phyloP scores from a whole-genome alignment of 495 filamentous ascomycete genomes.

The Lophiotrema nucula region DNA sequence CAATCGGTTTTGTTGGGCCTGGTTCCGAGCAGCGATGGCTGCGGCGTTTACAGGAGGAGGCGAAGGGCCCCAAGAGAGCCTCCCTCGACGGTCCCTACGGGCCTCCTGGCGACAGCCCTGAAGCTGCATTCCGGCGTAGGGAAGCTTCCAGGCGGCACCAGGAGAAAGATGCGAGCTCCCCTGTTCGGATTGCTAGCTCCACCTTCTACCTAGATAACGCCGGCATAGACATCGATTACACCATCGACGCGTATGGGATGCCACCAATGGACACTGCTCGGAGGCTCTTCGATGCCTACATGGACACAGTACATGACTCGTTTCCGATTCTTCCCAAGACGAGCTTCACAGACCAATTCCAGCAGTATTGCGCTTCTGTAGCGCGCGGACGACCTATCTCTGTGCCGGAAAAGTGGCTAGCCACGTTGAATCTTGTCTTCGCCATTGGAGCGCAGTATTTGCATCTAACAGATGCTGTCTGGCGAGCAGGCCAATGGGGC shows the following conservation, averaged over 20 bases:
- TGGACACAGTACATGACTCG: constrained; percentile 36
- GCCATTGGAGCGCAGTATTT: constrained; percentile 17
- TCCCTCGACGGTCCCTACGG: constrained; percentile 12
- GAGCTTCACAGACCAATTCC: constrained; percentile 23
- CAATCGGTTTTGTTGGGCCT: constrained; percentile 9
- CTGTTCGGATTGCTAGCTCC: not conserved
- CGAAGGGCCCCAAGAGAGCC: not conserved
- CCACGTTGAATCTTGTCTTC: constrained; percentile 7
- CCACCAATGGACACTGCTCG: not conserved
- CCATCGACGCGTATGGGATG: constrained; percentile 4
- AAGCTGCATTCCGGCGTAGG: not conserved
- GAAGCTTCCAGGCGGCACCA: constrained; percentile 22
- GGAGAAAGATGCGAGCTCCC: not conserved
- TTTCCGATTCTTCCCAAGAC: constrained; percentile 5
- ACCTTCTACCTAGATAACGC: constrained; percentile 18
- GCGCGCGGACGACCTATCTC: constrained; percentile 25
- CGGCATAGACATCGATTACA: not conserved
- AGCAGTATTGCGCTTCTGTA: not conserved
- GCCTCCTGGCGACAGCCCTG: not conserved
- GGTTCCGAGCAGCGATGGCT: constrained; percentile 14
- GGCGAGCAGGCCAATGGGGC: not conserved
- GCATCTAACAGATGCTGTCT: constrained; percentile 4
- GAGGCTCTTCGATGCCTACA: not conserved
- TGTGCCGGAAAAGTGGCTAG: constrained; percentile 6
- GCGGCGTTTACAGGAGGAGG: constrained; percentile 9